Conservation (phyloP, 2,329 filamentous ascomycete species). For the Leptographium lundbergii region DNA sequence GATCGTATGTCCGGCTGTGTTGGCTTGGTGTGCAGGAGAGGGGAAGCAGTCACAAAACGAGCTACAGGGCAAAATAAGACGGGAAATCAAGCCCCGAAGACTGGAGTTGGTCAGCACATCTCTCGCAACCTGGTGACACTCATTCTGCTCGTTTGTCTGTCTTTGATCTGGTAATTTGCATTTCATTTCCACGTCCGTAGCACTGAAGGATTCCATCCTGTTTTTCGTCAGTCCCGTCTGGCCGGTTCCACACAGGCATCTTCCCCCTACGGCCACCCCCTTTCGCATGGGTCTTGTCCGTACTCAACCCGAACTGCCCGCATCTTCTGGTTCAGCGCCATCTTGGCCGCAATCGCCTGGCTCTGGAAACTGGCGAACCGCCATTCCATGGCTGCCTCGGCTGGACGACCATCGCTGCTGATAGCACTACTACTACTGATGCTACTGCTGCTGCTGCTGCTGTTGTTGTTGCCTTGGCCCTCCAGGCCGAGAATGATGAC, state of each 20-base stretch:
- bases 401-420: neutral
- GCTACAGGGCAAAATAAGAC: no score
- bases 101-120: no score
- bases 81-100: no score
- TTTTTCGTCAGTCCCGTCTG: neutral
- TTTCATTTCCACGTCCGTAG: no score
- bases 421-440: no score
- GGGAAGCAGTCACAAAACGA: neutral
- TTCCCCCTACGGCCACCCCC: neutral
- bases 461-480: no score
- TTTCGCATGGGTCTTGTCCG: slow-evolving; percentile 10
- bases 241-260: neutral
- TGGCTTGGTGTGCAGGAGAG: neutral
- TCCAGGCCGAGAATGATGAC: neutral
- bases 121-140: no score
- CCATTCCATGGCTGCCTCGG: slow-evolving; percentile 9
- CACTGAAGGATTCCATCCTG: no score
- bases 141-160: no score
- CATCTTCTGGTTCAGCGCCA: slow-evolving; percentile 12
- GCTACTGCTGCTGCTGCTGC: neutral
- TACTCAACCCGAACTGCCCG: slow-evolving; percentile 8
- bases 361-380: slow-evolving; percentile 12
- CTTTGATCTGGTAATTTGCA: no score
- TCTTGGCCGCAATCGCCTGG: slow-evolving; percentile 12
- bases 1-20: neutral